Evolutionary conservation across 2,329 filamentous ascomycete species (phyloP), one percentile per base, ranked within the genome.

Genomic region (Fusarium sp.): DNA sequence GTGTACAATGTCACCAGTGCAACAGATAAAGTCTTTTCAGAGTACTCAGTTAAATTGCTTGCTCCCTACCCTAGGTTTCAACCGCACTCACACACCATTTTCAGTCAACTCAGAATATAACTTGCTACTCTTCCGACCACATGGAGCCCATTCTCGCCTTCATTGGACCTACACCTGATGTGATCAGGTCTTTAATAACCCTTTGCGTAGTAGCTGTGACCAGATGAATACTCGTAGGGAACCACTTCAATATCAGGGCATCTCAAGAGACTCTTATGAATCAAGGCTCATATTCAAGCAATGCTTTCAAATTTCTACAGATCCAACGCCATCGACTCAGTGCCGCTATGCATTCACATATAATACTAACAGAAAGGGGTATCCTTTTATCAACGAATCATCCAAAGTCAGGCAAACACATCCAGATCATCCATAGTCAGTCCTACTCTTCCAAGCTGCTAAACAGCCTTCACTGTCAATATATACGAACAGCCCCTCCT

Each of bases 371-470:
- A 64, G 51, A 67, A 59, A 58, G 58, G 68, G 69, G 65, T 71
- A 71, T 70, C 67, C 60, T 64, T 60, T 59, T 60, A 58, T 49
- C 50, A 68, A 52, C 52, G 49, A 53, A 29, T 60, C 64, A 61
- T 67, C 54, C 58, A 63, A 64, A 50, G 57, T 61, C 39, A 59
- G 53, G 56, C 34, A 63, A 61, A 36, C 48, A 46, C 44, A 58
- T 60, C 42, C 53, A 65, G 48, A 55, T 49, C 39, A 25, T 56
- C 34, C 42, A 31, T 31, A 43, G 38, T 43, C 53, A 56, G 39
- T n/a, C 38, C 49, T 25, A 24, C 44, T 39, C 34, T 49, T 53
- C 13, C 43, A 35, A 50, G 28, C 25, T 40, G 24, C 9, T 34
- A 43, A n/a, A 49, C 46, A 42, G 28, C 8, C 31, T 15, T 22